These are phyloP conservation scores for Thalassia testudinum DNA, from an alignment of 116 monocot species.

Conservation along the genomic window DNA sequence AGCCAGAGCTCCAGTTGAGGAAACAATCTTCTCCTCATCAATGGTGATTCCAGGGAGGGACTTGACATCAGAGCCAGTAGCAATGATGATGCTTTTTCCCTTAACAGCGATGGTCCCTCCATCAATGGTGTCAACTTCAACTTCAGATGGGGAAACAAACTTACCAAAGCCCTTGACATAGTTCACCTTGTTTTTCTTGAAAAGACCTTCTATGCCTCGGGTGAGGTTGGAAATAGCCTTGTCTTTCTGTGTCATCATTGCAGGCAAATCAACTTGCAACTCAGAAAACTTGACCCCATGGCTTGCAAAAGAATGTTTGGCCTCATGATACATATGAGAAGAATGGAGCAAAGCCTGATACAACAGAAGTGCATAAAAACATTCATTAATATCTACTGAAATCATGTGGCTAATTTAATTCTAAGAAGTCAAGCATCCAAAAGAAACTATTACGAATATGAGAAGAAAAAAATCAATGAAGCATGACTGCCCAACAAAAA, in stretches of 20 bases:
- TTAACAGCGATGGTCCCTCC: slow-evolving; percentile 42
- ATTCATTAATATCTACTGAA: too few relatives aligned
- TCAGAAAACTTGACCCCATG: slow-evolving; percentile 60
- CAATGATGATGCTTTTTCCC: slow-evolving; percentile 83
- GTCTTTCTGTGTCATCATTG: slow-evolving; percentile 89
- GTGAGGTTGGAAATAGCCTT: slow-evolving; percentile 87
- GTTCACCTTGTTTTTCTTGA: too few relatives aligned
- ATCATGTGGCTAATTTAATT: too few relatives aligned
- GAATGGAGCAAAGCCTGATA: slow-evolving; percentile 77
- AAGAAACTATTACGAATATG: too few relatives aligned
- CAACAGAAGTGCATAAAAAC: too few relatives aligned
- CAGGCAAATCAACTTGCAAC: slow-evolving; percentile 68
- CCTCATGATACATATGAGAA: too few relatives aligned
- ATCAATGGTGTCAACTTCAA: slow-evolving; percentile 64
- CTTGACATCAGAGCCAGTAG: too few relatives aligned
- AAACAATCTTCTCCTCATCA: slow-evolving; percentile 94
- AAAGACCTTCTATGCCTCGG: slow-evolving; percentile 79
- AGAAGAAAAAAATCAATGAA: too few relatives aligned
- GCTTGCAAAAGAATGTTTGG: too few relatives aligned
- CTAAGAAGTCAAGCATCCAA: too few relatives aligned
- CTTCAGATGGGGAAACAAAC: slow-evolving; percentile 59
- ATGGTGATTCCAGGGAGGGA: too few relatives aligned
- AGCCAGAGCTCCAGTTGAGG: slow-evolving; percentile 75
- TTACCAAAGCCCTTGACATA: slow-evolving; percentile 88
- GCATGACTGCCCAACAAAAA: too few relatives aligned